Evolutionary conservation across 352 stramenopile species (phyloP).

Genomic region (Hyaloperonospora brassicae): DNA sequence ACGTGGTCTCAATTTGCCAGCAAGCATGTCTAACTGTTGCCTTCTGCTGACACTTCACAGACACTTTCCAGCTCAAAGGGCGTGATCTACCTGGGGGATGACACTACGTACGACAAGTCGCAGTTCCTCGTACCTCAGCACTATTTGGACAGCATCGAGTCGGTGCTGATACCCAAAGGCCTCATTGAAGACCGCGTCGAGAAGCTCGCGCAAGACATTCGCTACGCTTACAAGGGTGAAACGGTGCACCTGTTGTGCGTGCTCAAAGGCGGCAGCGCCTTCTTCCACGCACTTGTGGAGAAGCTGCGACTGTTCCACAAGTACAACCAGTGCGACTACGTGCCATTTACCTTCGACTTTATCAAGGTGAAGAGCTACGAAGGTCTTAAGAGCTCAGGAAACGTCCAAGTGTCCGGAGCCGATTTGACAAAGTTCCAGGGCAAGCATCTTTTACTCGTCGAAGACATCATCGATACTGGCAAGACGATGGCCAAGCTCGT

Average conservation of each 20-base stretch:
- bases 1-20: no score
- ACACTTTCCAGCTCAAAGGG: conserved; percentile 17
- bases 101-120: conserved; percentile 54
- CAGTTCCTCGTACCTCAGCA: conserved; percentile 78
- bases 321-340: conserved; percentile 83
- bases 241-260: conserved; percentile 90
- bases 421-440: conserved; percentile 82
- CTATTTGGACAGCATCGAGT: conserved; percentile 72
- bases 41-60: conserved; percentile 2
- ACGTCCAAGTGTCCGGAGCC: conserved; percentile 86
- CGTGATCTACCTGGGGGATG: conserved; percentile 55
- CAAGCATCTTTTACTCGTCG: conserved; percentile 91
- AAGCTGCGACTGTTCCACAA: conserved; percentile 80
- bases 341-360: conserved; percentile 92
- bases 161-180: conserved; percentile 86
- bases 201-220: conserved; percentile 89
- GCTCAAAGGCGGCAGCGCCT: conserved; percentile 86
- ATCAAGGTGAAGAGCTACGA: conserved; percentile 93
- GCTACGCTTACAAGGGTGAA: conserved; percentile 80
- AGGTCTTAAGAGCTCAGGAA: conserved; percentile 85
- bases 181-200: conserved; percentile 88
- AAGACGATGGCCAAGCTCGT: conserved; percentile 90
- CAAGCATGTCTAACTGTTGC: neutral
- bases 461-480: conserved; percentile 98
- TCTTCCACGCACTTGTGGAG: conserved; percentile 86